Evolutionary conservation across 352 stramenopile species (phyloP).

Genomic region (Phytophthora multivora): DNA sequence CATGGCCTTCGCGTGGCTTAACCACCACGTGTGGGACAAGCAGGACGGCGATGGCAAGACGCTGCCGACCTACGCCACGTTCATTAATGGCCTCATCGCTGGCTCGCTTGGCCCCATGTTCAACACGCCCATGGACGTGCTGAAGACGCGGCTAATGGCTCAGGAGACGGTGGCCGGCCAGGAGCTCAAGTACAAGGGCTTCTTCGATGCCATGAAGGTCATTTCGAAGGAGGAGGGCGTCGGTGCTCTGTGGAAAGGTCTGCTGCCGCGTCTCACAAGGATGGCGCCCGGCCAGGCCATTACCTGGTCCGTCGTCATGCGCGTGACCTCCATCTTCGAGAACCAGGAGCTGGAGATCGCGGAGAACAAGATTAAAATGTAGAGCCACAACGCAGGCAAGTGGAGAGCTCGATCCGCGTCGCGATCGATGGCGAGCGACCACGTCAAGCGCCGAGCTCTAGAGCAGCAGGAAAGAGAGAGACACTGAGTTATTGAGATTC

Average conservation of each 20-base stretch:
- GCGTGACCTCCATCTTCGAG: slow-evolving; percentile 89
- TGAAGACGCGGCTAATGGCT: slow-evolving; percentile 95
- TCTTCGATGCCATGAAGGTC: slow-evolving; percentile 92
- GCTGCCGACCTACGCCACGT: slow-evolving; percentile 92
- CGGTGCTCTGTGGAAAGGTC: slow-evolving; percentile 95
- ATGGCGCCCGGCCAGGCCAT: slow-evolving; percentile 98
- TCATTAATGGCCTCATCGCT: slow-evolving; percentile 93
- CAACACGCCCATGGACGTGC: slow-evolving; percentile 92
- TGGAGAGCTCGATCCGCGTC: slow-evolving; percentile 1
- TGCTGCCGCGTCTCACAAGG: slow-evolving; percentile 94
- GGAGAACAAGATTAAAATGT: slow-evolving; percentile 77
- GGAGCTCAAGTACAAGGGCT: slow-evolving; percentile 95
- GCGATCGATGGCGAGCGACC: slow-evolving; percentile 18
- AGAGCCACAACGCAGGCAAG: slow-evolving; percentile 18
- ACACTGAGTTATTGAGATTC: slow-evolving; percentile 36
- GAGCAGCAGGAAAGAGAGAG: slow-evolving; percentile 18
- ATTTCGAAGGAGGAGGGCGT: slow-evolving; percentile 96
- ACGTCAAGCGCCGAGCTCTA: slow-evolving; percentile 11
- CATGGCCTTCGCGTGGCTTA: slow-evolving; percentile 92
- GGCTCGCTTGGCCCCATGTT: slow-evolving; percentile 86
- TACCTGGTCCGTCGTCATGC: slow-evolving; percentile 94
- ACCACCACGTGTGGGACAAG: slow-evolving; percentile 94
- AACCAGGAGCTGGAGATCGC: slow-evolving; percentile 57
- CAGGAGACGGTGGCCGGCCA: slow-evolving; percentile 90
- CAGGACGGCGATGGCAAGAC: slow-evolving; percentile 90